Percentiles rank a stretch among this genome's conserved stretches.
phyloP scores from a whole-genome alignment of 176 grass and related monocot genomes.

The Hordeum vulgare region DNA sequence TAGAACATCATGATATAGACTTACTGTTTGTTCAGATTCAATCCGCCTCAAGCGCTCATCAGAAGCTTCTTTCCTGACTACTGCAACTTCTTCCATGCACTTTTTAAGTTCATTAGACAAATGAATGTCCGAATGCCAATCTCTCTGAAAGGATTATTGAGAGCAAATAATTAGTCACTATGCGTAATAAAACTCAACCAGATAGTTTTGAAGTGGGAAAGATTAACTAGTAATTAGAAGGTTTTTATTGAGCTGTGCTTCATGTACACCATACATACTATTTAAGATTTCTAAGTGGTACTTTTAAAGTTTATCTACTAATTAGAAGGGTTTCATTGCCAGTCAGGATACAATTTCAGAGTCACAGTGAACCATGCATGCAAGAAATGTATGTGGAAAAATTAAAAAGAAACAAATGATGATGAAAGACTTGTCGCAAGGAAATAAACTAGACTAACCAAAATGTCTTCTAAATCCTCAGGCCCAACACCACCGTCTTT shows the following conservation, averaged over 20 bases:
- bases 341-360: background rate
- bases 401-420: background rate
- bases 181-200: background rate
- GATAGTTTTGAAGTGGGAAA: background rate
- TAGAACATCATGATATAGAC: background rate
- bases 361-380: too few relatives aligned
- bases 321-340: background rate
- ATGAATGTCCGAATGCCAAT: background rate
- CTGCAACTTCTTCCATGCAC: constrained; percentile 11
- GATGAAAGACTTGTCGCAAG: background rate
- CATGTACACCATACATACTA: background rate
- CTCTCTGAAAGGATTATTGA: constrained; percentile 13
- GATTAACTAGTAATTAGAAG: background rate
- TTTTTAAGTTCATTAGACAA: background rate
- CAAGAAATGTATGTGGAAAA: background rate
- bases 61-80: constrained; percentile 31
- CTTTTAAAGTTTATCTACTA: too few relatives aligned
- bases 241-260: background rate
- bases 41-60: constrained; percentile 27
- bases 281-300: background rate
- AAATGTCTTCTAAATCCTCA: constrained; percentile 16
- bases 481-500: background rate
- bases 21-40: constrained; percentile 33
- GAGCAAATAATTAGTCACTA: background rate
- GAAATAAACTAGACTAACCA: constrained; percentile 14